Conservation (phyloP, 176 grass and related monocot genomes). For the Tillandsia leiboldiana region DNA sequence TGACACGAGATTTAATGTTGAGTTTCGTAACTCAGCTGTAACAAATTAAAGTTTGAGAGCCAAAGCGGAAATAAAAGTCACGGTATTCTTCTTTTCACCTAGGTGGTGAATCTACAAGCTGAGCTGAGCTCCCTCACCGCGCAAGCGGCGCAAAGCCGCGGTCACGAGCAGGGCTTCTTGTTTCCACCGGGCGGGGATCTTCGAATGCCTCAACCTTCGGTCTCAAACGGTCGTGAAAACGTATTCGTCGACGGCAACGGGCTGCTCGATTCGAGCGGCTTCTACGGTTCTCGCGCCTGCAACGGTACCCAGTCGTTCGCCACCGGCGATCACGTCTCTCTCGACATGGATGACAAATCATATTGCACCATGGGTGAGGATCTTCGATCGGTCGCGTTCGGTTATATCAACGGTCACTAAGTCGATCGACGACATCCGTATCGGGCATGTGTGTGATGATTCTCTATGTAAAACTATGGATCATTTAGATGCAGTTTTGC, state of each 20-base stretch:
- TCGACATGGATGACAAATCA: slow-evolving; percentile 17
- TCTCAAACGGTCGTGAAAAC: slow-evolving; percentile 32
- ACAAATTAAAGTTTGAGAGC: too few relatives aligned
- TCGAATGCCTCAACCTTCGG: slow-evolving; percentile 8
- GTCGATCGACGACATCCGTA: neutral
- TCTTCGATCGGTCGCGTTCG: slow-evolving; percentile 57
- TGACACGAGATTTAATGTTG: too few relatives aligned
- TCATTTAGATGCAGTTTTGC: neutral
- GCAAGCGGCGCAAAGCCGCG: slow-evolving; percentile 32
- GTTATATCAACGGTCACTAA: slow-evolving; percentile 52
- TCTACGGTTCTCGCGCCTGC: slow-evolving; percentile 26
- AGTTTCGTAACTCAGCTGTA: too few relatives aligned
- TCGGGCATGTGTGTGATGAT: neutral
- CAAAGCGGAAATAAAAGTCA: neutral
- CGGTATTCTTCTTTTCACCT: neutral
- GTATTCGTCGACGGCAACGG: slow-evolving; percentile 24
- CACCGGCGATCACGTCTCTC: slow-evolving; percentile 1
- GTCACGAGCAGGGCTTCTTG: slow-evolving; percentile 23
- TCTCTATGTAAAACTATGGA: neutral
- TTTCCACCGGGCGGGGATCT: slow-evolving; percentile 9
- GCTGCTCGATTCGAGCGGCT: slow-evolving; percentile 21
- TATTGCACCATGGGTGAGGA: slow-evolving; percentile 14
- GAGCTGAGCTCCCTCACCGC: slow-evolving; percentile 54
- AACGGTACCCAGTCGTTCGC: slow-evolving; percentile 29
- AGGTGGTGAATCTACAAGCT: slow-evolving; percentile 84